Percentiles rank a stretch among this genome's conserved stretches.
Conservation (phyloP, 1,284 basidiomycete genomes). For the Cryptococcus sp. region DNA sequence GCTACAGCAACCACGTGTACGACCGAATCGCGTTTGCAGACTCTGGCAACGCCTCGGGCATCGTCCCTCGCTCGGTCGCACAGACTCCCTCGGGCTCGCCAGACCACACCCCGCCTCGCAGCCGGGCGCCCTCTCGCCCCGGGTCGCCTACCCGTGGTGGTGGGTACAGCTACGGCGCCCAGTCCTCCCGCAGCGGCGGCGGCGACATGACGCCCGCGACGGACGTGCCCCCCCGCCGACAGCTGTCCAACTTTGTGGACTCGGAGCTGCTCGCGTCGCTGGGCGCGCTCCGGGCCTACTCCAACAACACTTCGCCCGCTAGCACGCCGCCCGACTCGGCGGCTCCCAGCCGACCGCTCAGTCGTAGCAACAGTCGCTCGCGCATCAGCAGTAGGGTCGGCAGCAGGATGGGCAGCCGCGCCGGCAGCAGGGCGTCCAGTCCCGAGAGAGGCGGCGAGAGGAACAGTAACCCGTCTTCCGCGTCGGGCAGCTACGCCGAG, state of each 20-base stretch:
- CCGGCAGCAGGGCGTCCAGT: conserved; percentile 52
- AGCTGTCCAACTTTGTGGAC: conserved; percentile 72
- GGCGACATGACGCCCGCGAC: conserved; percentile 15
- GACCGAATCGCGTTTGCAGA: conserved; percentile 81
- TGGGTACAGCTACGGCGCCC: conserved; percentile 6
- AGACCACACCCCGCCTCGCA: conserved; percentile 33
- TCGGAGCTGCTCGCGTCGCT: conserved; percentile 72
- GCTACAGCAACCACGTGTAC: conserved; percentile 79
- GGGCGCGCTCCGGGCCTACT: conserved; percentile 44
- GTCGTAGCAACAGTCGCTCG: conserved; percentile 38
- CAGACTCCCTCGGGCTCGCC: conserved; percentile 27
- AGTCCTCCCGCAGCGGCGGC: conserved; percentile 10
- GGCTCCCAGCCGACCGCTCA: conserved; percentile 36
- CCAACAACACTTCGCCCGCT: conserved; percentile 32
- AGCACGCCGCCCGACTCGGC: conserved; percentile 46
- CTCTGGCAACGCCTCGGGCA: conserved; percentile 48
- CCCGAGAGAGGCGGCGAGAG: conserved; percentile 39
- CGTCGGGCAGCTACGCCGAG: conserved; percentile 13
- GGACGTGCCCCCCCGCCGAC: conserved; percentile 45
- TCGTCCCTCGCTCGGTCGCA: conserved; percentile 25
- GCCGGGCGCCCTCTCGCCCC: conserved; percentile 45
- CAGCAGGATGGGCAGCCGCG: conserved; percentile 47
- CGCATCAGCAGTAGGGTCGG: conserved; percentile 33
- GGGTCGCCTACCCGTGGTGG: conserved; percentile 36
- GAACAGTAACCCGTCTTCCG: conserved; percentile 6